These are phyloP conservation scores for Eucalyptus polybractea DNA, from an alignment of 345 rosid species.

Conservation along the genomic window DNA sequence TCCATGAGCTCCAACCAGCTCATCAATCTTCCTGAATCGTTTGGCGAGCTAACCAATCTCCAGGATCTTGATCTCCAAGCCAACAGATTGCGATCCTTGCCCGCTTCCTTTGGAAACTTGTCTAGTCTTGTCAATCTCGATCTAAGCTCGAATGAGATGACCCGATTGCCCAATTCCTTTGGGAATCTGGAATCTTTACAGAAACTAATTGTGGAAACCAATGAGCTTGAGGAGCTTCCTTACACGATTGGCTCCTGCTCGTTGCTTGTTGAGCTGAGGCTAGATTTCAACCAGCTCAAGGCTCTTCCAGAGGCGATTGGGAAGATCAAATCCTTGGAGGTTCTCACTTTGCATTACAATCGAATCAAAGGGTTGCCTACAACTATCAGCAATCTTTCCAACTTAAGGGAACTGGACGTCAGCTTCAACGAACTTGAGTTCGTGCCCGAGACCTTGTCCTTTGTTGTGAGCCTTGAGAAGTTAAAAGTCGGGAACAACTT, in stretches of 20 bases:
- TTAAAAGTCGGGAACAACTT: conserved; percentile 50
- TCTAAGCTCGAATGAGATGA: conserved; percentile 37
- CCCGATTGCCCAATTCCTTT: conserved; percentile 28
- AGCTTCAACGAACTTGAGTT: conserved; percentile 59
- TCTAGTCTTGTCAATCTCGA: conserved; percentile 25
- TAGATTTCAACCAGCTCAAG: conserved; percentile 50
- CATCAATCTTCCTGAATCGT: conserved; percentile 42
- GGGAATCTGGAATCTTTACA: conserved; percentile 34
- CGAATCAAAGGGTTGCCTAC: conserved; percentile 51
- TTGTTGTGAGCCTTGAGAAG: conserved; percentile 31
- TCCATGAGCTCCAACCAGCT: conserved; percentile 50
- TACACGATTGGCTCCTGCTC: conserved; percentile 45
- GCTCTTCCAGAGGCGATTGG: conserved; percentile 67
- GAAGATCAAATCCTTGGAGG: conserved; percentile 31
- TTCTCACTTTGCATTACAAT: conserved; percentile 47
- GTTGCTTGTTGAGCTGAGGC: conserved; percentile 30
- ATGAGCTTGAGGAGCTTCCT: conserved; percentile 53
- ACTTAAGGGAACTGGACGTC: conserved; percentile 46
- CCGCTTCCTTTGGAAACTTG: conserved; percentile 38
- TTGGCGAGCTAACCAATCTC: conserved; percentile 38
- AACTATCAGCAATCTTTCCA: conserved; percentile 35
- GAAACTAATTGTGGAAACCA: conserved; percentile 35
- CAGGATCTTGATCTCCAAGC: conserved; percentile 49
- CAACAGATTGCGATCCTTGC: conserved; percentile 34
- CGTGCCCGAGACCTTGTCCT: conserved; percentile 45